Conservation (phyloP, 2,329 filamentous ascomycete genomes). For the Fragosphaeria purpurea region DNA sequence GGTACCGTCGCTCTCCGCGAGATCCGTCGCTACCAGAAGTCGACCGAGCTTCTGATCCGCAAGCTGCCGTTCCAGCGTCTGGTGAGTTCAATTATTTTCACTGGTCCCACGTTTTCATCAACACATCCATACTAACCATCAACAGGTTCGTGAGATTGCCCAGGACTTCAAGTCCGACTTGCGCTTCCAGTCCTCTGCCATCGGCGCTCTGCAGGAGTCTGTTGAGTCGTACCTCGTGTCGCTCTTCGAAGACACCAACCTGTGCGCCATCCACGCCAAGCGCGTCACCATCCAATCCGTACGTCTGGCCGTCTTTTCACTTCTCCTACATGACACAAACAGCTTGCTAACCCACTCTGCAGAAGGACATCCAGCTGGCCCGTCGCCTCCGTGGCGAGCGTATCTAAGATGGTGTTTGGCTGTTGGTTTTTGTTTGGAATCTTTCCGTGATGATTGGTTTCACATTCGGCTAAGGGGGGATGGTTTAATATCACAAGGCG, state of each 20-base stretch:
- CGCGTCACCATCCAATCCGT: slow-evolving; percentile 90
- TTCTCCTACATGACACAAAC: neutral
- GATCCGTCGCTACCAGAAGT: slow-evolving; percentile 97
- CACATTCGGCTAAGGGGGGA: neutral
- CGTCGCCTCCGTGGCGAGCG: slow-evolving; percentile 90
- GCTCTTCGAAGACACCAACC: slow-evolving; percentile 96
- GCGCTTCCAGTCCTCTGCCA: slow-evolving; percentile 96
- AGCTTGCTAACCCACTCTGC: slow-evolving; percentile 25
- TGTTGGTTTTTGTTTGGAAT: slow-evolving; percentile 22
- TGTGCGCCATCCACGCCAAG: slow-evolving; percentile 98
- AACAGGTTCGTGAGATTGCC: slow-evolving; percentile 78
- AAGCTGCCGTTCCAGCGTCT: slow-evolving; percentile 98
- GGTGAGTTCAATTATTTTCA: slow-evolving; percentile 34
- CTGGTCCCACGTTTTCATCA: neutral
- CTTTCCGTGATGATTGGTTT: slow-evolving; percentile 22
- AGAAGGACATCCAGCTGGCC: slow-evolving; percentile 94
- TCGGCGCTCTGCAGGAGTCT: slow-evolving; percentile 94
- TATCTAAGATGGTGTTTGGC: slow-evolving; percentile 48
- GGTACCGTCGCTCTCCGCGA: slow-evolving; percentile 96
- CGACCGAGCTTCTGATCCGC: slow-evolving; percentile 88
- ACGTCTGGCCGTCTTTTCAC: slow-evolving; percentile 16
- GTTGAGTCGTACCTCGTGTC: slow-evolving; percentile 98
- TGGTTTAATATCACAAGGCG: slow-evolving; percentile 34
- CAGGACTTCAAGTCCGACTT: slow-evolving; percentile 93
- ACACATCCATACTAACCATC: slow-evolving; percentile 13